These are phyloP conservation scores for Dentipellis fragilis DNA, from an alignment of 768 basidiomycete genomes.

Conservation along the genomic window DNA sequence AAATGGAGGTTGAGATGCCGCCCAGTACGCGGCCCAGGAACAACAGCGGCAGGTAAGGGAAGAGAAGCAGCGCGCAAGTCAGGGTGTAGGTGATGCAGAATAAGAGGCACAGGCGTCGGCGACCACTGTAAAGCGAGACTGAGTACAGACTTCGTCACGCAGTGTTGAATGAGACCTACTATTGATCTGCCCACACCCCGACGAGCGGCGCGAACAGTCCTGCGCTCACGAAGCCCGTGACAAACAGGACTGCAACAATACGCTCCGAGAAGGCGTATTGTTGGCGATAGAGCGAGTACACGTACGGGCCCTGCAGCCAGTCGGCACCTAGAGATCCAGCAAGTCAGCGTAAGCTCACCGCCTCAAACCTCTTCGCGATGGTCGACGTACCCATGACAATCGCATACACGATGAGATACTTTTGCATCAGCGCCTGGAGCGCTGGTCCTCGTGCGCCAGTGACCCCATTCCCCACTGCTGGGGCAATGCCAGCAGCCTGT, in stretches of 20 bases:
- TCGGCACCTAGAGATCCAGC: constrained; percentile 45
- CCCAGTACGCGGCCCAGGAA: constrained; percentile 56
- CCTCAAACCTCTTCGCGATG: neutral
- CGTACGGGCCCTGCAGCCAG: constrained; percentile 74
- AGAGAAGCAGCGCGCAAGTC: constrained; percentile 48
- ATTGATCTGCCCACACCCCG: constrained; percentile 71
- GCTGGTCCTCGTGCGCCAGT: constrained; percentile 3
- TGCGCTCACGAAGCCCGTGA: constrained; percentile 68
- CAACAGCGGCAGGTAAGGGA: constrained; percentile 49
- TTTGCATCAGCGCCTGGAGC: constrained; percentile 9
- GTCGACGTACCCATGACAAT: constrained; percentile 5
- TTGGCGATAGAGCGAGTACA: constrained; percentile 65
- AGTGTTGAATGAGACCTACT: constrained; percentile 31
- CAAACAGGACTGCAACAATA: constrained; percentile 60
- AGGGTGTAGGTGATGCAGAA: constrained; percentile 61
- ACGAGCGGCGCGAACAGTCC: constrained; percentile 61
- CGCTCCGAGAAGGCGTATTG: constrained; percentile 57
- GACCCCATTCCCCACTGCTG: neutral
- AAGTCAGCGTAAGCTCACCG: neutral
- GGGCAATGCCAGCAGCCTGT: neutral
- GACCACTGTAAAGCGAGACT: constrained; percentile 35
- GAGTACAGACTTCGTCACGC: neutral
- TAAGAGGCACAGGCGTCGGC: constrained; percentile 54
- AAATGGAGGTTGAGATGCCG: constrained; percentile 65
- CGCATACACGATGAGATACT: constrained; percentile 13